A percentile compares a stretch with the other conserved stretches of the same genome.
phyloP scores from a whole-genome alignment of 768 basidiomycete genomes.

The Hortiboletus flavorubellus region DNA sequence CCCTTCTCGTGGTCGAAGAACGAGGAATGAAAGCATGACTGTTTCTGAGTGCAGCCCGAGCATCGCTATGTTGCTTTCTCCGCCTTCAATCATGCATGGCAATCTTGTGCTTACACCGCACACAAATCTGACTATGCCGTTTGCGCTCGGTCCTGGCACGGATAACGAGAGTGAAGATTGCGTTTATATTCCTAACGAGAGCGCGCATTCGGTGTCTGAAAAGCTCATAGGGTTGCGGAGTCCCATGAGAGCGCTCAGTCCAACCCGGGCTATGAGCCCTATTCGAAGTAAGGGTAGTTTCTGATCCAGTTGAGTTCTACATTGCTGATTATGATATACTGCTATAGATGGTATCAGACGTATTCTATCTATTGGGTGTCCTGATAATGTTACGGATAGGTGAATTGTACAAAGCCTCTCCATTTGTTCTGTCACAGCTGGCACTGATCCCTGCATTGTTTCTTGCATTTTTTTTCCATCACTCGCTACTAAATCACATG shows the following conservation, averaged over 20 bases:
- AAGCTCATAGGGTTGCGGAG: constrained; percentile 7
- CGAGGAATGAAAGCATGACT: constrained; percentile 10
- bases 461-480: background rate
- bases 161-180: background rate
- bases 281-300: constrained; percentile 14
- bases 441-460: background rate
- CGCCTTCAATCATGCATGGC: constrained; percentile 11
- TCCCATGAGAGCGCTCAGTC: constrained; percentile 29
- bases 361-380: constrained; percentile 21
- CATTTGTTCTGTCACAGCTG: background rate
- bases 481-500: background rate
- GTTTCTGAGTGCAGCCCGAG: constrained; percentile 5
- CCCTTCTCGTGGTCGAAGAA: constrained; percentile 19
- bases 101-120: constrained; percentile 3
- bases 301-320: background rate
- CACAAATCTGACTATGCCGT: constrained; percentile 1
- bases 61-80: constrained; percentile 27
- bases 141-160: background rate
- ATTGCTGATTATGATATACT: constrained; percentile 5
- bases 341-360: constrained; percentile 28
- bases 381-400: constrained; percentile 3
- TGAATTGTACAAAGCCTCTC: constrained; percentile 6
- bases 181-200: background rate
- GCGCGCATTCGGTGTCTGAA: background rate
- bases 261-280: constrained; percentile 30